phyloP scores from a whole-genome alignment of 208 protist genomes.

The Herpetomonas tarakana region DNA sequence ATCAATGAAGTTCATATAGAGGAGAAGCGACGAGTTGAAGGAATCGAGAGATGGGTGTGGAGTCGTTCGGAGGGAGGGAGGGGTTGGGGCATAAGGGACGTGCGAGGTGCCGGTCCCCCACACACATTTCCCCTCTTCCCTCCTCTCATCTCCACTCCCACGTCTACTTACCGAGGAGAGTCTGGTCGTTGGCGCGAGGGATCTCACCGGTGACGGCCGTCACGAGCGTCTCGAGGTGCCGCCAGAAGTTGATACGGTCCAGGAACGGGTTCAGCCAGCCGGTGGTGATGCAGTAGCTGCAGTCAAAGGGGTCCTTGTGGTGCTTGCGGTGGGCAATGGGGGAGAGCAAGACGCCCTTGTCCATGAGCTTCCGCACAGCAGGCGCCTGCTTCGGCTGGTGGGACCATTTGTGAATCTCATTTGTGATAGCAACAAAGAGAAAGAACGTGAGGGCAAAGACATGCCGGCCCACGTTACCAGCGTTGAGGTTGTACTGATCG shows the following conservation, averaged over 20 bases:
- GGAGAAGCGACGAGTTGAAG: no score
- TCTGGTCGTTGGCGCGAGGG: constrained; percentile 80
- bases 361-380: constrained; percentile 66
- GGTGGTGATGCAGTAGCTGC: constrained; percentile 95
- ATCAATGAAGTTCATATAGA: no score
- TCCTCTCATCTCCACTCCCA: constrained; percentile 4
- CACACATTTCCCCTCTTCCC: constrained; percentile 8
- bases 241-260: constrained; percentile 89
- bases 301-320: constrained; percentile 90
- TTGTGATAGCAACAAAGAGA: constrained; percentile 87
- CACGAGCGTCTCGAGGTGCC: constrained; percentile 73
- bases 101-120: no score
- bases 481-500: constrained; percentile 45
- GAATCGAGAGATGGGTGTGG: no score
- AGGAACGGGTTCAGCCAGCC: constrained; percentile 93
- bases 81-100: no score
- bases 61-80: no score
- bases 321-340: constrained; percentile 85
- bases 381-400: constrained; percentile 73
- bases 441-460: constrained; percentile 72
- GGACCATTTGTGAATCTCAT: constrained; percentile 95
- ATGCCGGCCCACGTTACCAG: constrained; percentile 56
- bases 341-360: constrained; percentile 75
- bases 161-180: constrained; percentile 63
- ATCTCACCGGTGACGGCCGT: constrained; percentile 76